These are phyloP conservation scores for Pythium periplocum DNA, from an alignment of 352 stramenopile species.

Conservation along the genomic window DNA sequence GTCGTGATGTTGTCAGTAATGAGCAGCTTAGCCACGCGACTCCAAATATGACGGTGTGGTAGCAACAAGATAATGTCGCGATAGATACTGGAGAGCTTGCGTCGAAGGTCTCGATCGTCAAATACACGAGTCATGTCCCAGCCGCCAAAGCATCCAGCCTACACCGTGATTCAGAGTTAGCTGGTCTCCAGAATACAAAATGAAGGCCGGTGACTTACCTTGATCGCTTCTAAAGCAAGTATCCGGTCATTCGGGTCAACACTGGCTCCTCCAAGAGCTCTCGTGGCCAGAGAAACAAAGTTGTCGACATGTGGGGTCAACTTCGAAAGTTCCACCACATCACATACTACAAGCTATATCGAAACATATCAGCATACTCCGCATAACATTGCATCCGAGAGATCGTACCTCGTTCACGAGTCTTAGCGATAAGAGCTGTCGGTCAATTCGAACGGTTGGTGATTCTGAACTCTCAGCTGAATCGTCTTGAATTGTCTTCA, in stretches of 20 bases:
- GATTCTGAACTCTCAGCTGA: background rate
- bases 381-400: background rate
- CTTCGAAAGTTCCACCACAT: too few relatives aligned
- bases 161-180: background rate
- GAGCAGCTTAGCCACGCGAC: conserved; percentile 3
- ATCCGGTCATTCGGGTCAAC: conserved; percentile 13
- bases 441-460: too few relatives aligned
- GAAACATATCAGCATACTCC: too few relatives aligned
- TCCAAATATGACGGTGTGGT: conserved; percentile 34
- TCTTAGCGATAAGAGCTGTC: background rate
- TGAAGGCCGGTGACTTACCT: conserved; percentile 8
- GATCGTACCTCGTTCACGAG: conserved; percentile 7
- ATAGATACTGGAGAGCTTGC: conserved; percentile 31
- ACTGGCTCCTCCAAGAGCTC: too few relatives aligned
- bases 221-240: conserved; percentile 25
- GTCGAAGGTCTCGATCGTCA: conserved; percentile 19
- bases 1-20: conserved; percentile 2
- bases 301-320: background rate
- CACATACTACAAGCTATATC: too few relatives aligned
- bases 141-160: conserved; percentile 34
- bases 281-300: background rate
- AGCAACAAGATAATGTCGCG: conserved; percentile 46
- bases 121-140: conserved; percentile 46
- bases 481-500: background rate
- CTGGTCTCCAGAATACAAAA: background rate